Evolutionary conservation across 768 basidiomycete genomes (phyloP).

Genomic region (Lactarius deliciosus): DNA sequence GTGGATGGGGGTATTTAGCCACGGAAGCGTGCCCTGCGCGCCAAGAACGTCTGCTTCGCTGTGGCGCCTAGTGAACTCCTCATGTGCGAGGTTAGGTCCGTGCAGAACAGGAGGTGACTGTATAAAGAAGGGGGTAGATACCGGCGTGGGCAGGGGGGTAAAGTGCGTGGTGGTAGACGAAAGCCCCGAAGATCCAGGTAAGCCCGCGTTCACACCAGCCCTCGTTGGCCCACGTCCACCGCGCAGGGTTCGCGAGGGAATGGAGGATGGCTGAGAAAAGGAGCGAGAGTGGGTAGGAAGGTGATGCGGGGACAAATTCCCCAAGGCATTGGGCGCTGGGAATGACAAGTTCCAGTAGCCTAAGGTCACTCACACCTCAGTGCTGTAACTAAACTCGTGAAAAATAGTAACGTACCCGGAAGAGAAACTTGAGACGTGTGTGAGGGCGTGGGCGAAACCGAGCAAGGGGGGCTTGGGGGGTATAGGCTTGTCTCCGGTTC

Average conservation of each 20-base stretch:
- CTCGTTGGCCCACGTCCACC: neutral
- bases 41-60: neutral
- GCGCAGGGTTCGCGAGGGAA: neutral
- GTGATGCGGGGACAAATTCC: neutral
- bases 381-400: neutral
- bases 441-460: slow-evolving; percentile 2
- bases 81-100: neutral
- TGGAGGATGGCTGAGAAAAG: neutral
- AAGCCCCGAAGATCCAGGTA: neutral
- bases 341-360: neutral
- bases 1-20: neutral
- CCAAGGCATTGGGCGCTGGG: neutral
- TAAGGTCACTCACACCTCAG: neutral
- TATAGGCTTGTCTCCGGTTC: slow-evolving; percentile 1
- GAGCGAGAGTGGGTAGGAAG: neutral
- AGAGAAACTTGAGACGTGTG: neutral
- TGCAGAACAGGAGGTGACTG: neutral
- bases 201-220: neutral
- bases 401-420: neutral
- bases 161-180: neutral
- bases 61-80: neutral
- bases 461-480: neutral
- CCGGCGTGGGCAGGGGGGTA: too few species aligned
- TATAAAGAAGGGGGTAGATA: too few species aligned
- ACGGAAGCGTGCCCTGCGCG: neutral